Conservation (phyloP, 108 stramenopile genomes). For the Skeletonema tropicum region DNA sequence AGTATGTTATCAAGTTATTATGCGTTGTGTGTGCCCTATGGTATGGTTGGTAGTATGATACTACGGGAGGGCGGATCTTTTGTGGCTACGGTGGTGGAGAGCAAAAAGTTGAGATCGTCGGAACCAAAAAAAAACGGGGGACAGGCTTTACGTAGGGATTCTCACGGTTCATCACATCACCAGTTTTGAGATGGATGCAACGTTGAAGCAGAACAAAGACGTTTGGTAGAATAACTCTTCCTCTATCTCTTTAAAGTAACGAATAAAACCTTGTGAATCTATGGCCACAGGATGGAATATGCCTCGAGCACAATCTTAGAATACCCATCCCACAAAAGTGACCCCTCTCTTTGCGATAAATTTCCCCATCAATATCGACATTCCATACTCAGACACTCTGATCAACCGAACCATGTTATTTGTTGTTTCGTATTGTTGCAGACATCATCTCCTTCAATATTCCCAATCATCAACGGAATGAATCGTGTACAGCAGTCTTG, state of each 20-base stretch:
- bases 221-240: background rate
- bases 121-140: too few relatives aligned
- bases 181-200: too few relatives aligned
- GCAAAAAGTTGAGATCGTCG: too few relatives aligned
- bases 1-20: too few relatives aligned
- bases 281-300: background rate
- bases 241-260: background rate
- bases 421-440: background rate
- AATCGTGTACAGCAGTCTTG: background rate
- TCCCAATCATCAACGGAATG: background rate
- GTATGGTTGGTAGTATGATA: too few relatives aligned
- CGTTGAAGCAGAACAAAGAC: too few relatives aligned
- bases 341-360: background rate
- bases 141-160: too few relatives aligned
- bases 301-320: background rate
- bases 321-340: background rate
- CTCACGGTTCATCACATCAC: too few relatives aligned
- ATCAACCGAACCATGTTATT: background rate
- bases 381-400: background rate
- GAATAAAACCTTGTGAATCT: constrained; percentile 1
- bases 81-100: too few relatives aligned
- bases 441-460: background rate
- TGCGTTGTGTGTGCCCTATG: too few relatives aligned
- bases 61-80: too few relatives aligned
- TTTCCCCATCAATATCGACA: background rate